Evolutionary conservation across 257 asterid species (phyloP).

Genomic region (Parsonsia alboflavescens): DNA sequence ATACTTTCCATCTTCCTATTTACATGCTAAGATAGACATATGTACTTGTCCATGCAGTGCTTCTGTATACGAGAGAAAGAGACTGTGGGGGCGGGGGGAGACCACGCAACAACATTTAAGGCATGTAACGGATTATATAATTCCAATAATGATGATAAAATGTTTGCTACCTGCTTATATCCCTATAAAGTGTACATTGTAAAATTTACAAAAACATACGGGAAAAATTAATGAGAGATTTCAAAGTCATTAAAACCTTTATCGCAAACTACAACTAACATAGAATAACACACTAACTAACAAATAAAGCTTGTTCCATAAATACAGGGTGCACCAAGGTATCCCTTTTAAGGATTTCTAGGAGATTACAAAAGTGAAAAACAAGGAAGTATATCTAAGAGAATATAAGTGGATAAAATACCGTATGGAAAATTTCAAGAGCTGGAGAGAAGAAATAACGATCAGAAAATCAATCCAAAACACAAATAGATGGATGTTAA

Average conservation of each 20-base stretch:
- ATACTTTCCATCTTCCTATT: neutral
- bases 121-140: neutral
- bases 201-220: neutral
- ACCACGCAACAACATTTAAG: neutral
- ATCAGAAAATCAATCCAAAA: neutral
- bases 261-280: neutral
- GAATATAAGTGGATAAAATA: neutral
- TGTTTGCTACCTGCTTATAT: neutral
- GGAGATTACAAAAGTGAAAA: neutral
- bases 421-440: neutral
- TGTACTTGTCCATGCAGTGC: too few species aligned
- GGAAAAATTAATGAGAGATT: neutral
- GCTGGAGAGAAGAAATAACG: neutral
- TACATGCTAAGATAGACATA: neutral
- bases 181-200: neutral
- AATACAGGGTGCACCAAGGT: neutral
- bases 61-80: neutral
- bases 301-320: neutral
- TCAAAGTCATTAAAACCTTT: neutral
- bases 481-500: neutral
- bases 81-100: too few species aligned
- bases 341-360: too few species aligned
- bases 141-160: neutral
- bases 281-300: neutral
- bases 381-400: neutral